These are phyloP conservation scores for Lepidium aucheri DNA, from an alignment of 345 rosid genomes.

Conservation along the genomic window DNA sequence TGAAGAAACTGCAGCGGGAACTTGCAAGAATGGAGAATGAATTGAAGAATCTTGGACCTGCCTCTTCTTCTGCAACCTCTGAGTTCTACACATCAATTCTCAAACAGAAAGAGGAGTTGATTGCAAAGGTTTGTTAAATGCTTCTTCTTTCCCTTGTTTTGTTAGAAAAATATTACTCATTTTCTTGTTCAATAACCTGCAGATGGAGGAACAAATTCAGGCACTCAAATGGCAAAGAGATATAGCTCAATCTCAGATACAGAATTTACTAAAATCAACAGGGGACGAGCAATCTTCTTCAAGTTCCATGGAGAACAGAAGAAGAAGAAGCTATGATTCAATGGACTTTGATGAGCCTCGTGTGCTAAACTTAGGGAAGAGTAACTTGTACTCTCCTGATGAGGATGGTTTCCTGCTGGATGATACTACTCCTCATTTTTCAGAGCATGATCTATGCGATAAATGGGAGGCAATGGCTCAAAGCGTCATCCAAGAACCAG, in stretches of 20 bases:
- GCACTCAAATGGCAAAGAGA: slow-evolving; percentile 66
- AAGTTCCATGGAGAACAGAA: slow-evolving; percentile 30
- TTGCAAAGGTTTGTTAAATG: slow-evolving; percentile 37
- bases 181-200: slow-evolving; percentile 10
- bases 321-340: slow-evolving; percentile 10
- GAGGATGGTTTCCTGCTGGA: slow-evolving; percentile 50
- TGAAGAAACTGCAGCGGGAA: slow-evolving; percentile 68
- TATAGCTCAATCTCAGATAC: slow-evolving; percentile 56
- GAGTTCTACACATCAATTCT: slow-evolving; percentile 37
- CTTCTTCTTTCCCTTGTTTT: not conserved
- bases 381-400: slow-evolving; percentile 30
- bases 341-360: slow-evolving; percentile 19
- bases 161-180: not conserved
- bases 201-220: slow-evolving; percentile 75
- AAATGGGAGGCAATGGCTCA: slow-evolving; percentile 46
- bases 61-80: slow-evolving; percentile 22
- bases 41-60: slow-evolving; percentile 41
- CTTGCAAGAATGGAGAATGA: slow-evolving; percentile 68
- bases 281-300: slow-evolving; percentile 31
- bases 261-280: slow-evolving; percentile 42
- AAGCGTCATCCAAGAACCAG: slow-evolving; percentile 26
- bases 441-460: slow-evolving; percentile 24
- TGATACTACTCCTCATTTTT: slow-evolving; percentile 41
- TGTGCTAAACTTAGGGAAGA: slow-evolving; percentile 19
- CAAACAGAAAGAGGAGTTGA: slow-evolving; percentile 58